Evolutionary conservation across 1,284 basidiomycete genomes (phyloP), one percentile per base, ranked within the genome.

Genomic region (Ustilago crameri): DNA sequence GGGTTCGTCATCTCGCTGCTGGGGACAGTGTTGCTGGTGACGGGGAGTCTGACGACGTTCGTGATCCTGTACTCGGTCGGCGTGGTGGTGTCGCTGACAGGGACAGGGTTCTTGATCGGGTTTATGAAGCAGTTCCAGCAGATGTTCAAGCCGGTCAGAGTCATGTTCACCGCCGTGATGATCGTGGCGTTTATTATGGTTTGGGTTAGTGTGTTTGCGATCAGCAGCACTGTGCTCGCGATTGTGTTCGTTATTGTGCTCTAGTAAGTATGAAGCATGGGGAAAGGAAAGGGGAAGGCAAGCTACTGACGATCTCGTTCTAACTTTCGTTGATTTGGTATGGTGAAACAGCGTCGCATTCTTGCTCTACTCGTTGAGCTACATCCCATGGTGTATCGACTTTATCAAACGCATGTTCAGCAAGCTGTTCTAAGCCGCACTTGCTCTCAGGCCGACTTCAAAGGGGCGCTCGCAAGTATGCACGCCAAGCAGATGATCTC

Each of bases 81-180:
- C 30, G 91, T 92, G 51, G 84, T 96, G 63, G 84, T 95, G 57
- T 90, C 91, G 10, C 88, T 97, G 51, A 84, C 91, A 61, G 94
- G 93, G 9, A 79, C 78, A 1, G 78, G 78, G 2, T 78, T 78
- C 51, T 55, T 76, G 47, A 53, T 75, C 14, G 69, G 75, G 3
- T 80, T 80, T 46, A 68, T 71, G 20, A 71, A 68, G 63, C 71
- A 70, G 61, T 66, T 74, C 51, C 47, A 67, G 24, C 73, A 93
- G 91, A 95, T 95, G 93, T 95, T 95, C 87, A 93, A 94, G 84
- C 91, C 92, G 48, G 88, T 95, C 22, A 91, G 93, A 54, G 85
- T 95, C n/a, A 85, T 91, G 12, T 93, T 94, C 0, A 90, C 92
- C 0, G 83, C 93, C 57, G 81, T 95, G 34, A 89, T 96, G 84